These are phyloP conservation scores for Phytophthora sojae DNA, from an alignment of 352 stramenopile species.

Conservation along the genomic window DNA sequence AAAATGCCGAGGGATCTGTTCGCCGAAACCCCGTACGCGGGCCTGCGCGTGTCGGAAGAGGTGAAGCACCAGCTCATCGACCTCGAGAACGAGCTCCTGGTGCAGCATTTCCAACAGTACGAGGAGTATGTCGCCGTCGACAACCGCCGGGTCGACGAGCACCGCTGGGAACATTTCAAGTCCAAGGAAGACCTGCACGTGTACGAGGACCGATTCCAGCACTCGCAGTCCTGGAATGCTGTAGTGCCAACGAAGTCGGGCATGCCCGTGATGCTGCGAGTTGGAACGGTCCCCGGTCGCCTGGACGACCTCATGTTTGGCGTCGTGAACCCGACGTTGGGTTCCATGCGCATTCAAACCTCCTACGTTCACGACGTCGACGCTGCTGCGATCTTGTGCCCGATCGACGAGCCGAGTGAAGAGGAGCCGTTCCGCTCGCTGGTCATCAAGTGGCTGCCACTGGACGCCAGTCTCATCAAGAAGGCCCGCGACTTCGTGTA, in stretches of 20 bases:
- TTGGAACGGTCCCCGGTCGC: conserved; percentile 28
- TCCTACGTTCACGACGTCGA: conserved; percentile 42
- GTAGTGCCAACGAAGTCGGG: neutral
- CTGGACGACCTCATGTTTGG: conserved; percentile 53
- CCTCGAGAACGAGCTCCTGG: conserved; percentile 37
- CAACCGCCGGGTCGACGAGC: conserved; percentile 39
- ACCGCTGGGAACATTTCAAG: conserved; percentile 52
- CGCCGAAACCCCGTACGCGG: conserved; percentile 33
- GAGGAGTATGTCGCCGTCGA: conserved; percentile 42
- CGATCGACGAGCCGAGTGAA: conserved; percentile 29
- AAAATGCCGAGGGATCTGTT: conserved; percentile 39
- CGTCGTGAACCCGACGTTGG: conserved; percentile 35
- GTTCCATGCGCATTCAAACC: conserved; percentile 40
- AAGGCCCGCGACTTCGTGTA: conserved; percentile 55
- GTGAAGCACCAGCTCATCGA: conserved; percentile 37
- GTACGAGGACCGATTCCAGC: conserved; percentile 41
- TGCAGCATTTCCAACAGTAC: conserved; percentile 49
- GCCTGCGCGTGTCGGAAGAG: conserved; percentile 30
- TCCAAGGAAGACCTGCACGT: conserved; percentile 56
- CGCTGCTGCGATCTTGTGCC: conserved; percentile 31
- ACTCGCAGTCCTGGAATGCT: neutral
- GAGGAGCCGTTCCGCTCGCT: conserved; percentile 36
- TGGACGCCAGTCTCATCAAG: conserved; percentile 38
- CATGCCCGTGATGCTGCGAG: conserved; percentile 29
- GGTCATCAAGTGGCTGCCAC: conserved; percentile 45